Evolutionary conservation across 768 basidiomycete genomes (phyloP).

Genomic region (Boletus eberwhitei): DNA sequence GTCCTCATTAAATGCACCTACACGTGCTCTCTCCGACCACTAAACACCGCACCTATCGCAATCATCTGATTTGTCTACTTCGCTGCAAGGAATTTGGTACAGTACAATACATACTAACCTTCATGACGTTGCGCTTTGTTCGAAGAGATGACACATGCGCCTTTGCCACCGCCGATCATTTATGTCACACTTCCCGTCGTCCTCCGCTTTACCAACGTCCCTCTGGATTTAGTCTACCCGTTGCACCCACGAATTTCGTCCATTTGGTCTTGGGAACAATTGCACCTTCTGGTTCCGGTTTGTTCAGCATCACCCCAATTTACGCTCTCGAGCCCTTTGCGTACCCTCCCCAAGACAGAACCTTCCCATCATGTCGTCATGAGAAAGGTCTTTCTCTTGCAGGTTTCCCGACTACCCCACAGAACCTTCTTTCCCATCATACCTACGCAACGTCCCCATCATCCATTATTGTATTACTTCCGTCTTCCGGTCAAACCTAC

Average conservation of each 20-base stretch:
- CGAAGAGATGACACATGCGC: not conserved
- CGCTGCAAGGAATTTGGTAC: too few relatives aligned
- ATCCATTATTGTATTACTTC: not conserved
- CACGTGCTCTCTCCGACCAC: not conserved
- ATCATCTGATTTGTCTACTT: not conserved
- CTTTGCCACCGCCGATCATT: constrained; percentile 10
- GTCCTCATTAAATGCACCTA: not conserved
- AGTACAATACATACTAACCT: too few relatives aligned
- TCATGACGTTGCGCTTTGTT: constrained; percentile 4
- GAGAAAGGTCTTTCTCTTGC: constrained; percentile 2
- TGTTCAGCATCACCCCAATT: not conserved
- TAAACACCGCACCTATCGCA: not conserved
- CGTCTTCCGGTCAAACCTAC: constrained; percentile 3
- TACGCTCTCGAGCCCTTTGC: not conserved
- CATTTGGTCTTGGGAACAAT: not conserved
- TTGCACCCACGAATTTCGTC: not conserved
- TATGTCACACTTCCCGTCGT: not conserved
- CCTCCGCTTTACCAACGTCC: constrained; percentile 4
- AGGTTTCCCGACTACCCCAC: not conserved
- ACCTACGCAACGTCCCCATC: constrained; percentile 5
- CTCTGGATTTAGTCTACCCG: not conserved
- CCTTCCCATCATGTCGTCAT: constrained; percentile 6
- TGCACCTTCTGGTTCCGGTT: not conserved
- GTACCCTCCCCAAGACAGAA: not conserved
- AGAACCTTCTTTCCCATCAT: constrained; percentile 10